Evolutionary conservation across 2,329 filamentous ascomycete genomes (phyloP), one percentile per base, ranked within the genome.

Genomic region (Colletotrichum shisoi): DNA sequence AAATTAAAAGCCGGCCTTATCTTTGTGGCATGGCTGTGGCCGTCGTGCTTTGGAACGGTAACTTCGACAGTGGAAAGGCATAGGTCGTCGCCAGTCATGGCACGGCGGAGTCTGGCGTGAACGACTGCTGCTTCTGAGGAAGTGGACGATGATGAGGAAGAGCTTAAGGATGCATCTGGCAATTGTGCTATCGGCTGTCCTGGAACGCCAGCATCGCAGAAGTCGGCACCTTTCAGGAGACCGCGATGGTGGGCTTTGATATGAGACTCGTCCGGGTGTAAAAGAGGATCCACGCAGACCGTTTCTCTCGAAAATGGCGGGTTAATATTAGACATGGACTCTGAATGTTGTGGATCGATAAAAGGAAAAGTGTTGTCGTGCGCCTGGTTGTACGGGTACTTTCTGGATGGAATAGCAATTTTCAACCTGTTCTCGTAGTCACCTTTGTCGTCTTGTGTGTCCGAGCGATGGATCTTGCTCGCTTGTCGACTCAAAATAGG

Each of bases 21-120:
- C 40, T 77, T 76, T 17, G 71, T 71, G 11, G 67, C 62, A 34
- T 65, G 70, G 46, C 62, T 71, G 31, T 74, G 72, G 6, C 71
- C 73, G n/a, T 61, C 57, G 21, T 69, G 63, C 39, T 53, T 61
- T 44, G 72, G 68, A 39, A 69, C 45, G 3, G 68, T 44, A 13
- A 71, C 62, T 49, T 59, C 51, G 17, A 70, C 68, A 3, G 57
- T 61, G 2, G 58, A 67, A 6, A 63, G 57, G n/a, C 66, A 63
- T 6, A 63, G n/a, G 27, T 67, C 69, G 24, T 68, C 70, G 39
- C 62, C 57, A 15, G 68, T 62, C 59, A 70, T 59, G 27, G 64
- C 42, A 2, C 57, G 69, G 57, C 71, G 69, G 27, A 72, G 66
- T 53, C 71, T 67, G 11, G 70, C 71, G 44, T 67, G 58, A n/a